phyloP scores from a whole-genome alignment of 192 early-diverging fungal species.

The Backusella morwellensis region DNA sequence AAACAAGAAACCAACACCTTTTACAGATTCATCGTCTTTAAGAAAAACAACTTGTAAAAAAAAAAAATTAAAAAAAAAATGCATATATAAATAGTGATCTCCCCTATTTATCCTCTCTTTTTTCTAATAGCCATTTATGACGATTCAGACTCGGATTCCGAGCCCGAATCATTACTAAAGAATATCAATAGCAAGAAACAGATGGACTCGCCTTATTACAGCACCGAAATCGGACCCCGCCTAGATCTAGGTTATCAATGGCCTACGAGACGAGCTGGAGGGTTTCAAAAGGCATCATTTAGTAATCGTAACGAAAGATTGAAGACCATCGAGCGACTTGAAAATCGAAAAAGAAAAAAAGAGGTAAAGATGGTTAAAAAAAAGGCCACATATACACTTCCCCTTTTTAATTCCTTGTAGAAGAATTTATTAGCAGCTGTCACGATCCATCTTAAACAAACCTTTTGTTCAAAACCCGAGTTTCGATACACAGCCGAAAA shows the following conservation, averaged over 20 bases:
- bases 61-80: neutral
- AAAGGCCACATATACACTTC: neutral
- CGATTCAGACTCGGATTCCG: neutral
- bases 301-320: neutral
- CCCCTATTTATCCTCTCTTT: neutral
- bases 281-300: neutral
- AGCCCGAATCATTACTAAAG: neutral
- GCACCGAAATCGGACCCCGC: conserved; percentile 1
- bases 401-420: neutral
- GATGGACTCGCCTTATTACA: neutral
- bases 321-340: neutral
- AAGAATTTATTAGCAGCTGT: neutral
- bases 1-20: neutral
- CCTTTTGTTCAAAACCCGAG: conserved; percentile 14
- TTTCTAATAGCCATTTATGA: neutral
- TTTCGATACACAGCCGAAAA: conserved; percentile 72
- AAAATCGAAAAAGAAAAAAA: neutral
- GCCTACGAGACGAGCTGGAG: neutral
- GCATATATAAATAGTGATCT: neutral
- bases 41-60: neutral
- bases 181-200: neutral
- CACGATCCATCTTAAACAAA: conserved; percentile 5
- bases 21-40: neutral
- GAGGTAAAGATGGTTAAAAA: no score
- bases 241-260: conserved; percentile 15